phyloP scores from a whole-genome alignment of 2,329 filamentous ascomycete species.

The Hypoxylon sp. region DNA sequence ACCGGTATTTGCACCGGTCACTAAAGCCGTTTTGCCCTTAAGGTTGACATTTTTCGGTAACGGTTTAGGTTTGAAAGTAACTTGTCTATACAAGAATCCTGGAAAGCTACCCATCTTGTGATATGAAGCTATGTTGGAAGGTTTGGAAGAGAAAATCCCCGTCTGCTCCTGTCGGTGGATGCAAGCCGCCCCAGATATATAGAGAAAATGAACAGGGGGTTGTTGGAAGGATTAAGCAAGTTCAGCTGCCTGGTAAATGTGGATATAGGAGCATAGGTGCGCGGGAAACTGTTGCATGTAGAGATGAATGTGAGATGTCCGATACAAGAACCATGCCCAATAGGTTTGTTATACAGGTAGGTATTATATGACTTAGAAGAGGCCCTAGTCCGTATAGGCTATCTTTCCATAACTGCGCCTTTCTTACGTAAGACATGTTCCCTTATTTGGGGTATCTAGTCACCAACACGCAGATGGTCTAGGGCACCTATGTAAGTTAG shows the following conservation, averaged over 20 bases:
- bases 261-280: neutral
- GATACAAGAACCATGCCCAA: neutral
- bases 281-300: neutral
- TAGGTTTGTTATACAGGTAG: too few relatives aligned
- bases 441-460: neutral
- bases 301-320: neutral
- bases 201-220: neutral
- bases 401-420: neutral
- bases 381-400: neutral
- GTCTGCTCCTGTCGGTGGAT: neutral
- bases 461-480: conserved; percentile 1
- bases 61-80: conserved; percentile 27
- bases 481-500: neutral
- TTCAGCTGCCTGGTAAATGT: neutral
- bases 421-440: neutral
- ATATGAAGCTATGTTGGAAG: neutral
- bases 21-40: conserved; percentile 23
- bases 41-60: conserved; percentile 16
- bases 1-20: conserved; percentile 32
- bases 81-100: conserved; percentile 25
- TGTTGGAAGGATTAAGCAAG: neutral
- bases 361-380: neutral
- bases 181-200: neutral
- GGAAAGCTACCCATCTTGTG: conserved; percentile 22
- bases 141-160: neutral